Base-by-base conservation (phyloP, 306 rosid species). In the Purshia tridentata region DNA sequence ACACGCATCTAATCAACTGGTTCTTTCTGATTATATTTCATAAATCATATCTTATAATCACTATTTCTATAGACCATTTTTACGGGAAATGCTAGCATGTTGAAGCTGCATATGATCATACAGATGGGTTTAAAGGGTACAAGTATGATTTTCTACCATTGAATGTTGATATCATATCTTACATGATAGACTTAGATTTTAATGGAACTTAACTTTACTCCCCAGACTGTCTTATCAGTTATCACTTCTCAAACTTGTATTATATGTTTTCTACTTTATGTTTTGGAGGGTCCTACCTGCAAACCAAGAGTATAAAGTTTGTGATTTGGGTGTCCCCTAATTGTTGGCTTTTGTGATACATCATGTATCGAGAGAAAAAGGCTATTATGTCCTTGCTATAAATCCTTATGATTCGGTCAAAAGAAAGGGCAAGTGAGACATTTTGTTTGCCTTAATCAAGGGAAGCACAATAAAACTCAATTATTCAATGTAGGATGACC, bases 401-500 rank as follows among this genome's bases (percentile, higher is more conserved):
- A 49, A 56, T 50, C 50, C 18, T 13, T 40, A 11, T 39, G 16
- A 12, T 51, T 76, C 45, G 67, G 16, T 64, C 55, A 29, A 68
- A 73, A 70, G 23, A 47, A 69, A 72, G 63, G 79, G 75, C 62
- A 76, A 12, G 13, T 49, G 46, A 0, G 87, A 46, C 82, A 82
- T 73, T 77, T 65, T n/a, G 68, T 62, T 70, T 70, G 42, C 79
- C 81, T 81, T 62, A 59, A 86, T 77, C 67, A 77, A 82, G 66
- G 81, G 85, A 79, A 65, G 85, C 69, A 51, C 82, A 49, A 8
- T 71, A 20, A 67, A 69, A 78, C 41, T 61, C 22, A 63, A 78
- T 59, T 23, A 76, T 61, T 72, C 70, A 22, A 22, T 62, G 56
- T 37, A 62, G 53, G 79, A 50, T 64, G 72, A 62, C 72, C 67